Base-by-base conservation (phyloP, 108 stramenopile genomes). In the Aureococcus anophagefferens region DNA sequence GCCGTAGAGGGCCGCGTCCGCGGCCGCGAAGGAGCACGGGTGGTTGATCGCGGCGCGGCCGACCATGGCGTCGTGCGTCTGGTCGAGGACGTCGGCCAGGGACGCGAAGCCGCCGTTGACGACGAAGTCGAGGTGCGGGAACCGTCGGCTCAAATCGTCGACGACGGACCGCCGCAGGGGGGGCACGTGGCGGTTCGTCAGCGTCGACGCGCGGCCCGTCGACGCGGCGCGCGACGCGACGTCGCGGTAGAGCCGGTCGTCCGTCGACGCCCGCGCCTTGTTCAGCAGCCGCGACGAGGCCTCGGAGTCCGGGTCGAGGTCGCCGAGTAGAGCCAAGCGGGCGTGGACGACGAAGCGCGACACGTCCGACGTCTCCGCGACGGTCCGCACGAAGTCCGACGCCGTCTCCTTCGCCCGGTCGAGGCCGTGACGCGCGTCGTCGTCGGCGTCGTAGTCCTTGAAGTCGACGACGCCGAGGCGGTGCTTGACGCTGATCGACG, bases 1-100 rank as follows among this genome's bases (percentile, higher is more conserved):
- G 13, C 51, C 66, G 0, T 30, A 28, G 76, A 76, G 74, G 33
- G 73, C 35, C n/a, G 30, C 30, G 74, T 83, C 82, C 17, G 73
- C 82, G 13, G 34, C 18, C 7, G 76, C 79, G 71, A 83, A 83
- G 35, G 79, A 70, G 65, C 82, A 83, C 35, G 82, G 82, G 77
- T 83, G 82, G 63, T 83, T 83, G 70, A 83, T 80, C 29, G 69
- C 72, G 33, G 79, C 79, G 37, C 82, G 76, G 29, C 82, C 82
- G 0, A 83, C 82, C 82, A 83, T 83, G 30, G 77, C 79, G 25
- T 78, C 82, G 0, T 33, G 30, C 11, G 63, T 18, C 0, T 46
- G 70, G 13, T 63, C 29, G 37, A 63, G 76, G 1, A 80, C 44
- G 65, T 77, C 79, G 18, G 62, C 62, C 13, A 83, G 34, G 40